Percentiles rank a stretch among this genome's conserved stretches.
Conservation (phyloP, 164 flowering plant species). For the Taxillus chinensis region DNA sequence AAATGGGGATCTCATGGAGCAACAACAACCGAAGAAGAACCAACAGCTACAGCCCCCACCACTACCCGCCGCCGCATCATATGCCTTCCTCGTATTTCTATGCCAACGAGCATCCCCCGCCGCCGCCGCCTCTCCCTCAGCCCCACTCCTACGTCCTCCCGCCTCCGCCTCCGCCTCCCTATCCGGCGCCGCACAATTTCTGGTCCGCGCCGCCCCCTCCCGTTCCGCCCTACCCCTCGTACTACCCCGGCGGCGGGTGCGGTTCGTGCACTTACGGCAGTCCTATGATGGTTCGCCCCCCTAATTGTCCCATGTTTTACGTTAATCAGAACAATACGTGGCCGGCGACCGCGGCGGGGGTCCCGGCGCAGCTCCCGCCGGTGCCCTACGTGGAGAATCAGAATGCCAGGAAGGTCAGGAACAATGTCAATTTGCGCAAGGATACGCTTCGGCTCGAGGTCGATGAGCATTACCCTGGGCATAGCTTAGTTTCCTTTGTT, state of each 20-base stretch:
- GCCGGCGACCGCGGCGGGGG: constrained; percentile 15
- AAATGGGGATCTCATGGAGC: constrained; percentile 56
- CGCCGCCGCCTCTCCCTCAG: constrained; percentile 9
- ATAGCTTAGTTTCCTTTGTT: constrained; percentile 64
- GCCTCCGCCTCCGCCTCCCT: constrained; percentile 13
- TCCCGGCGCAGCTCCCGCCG: constrained; percentile 16
- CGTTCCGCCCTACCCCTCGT: constrained; percentile 13
- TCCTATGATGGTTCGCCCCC: constrained; percentile 17
- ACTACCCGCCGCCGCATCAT: constrained; percentile 13
- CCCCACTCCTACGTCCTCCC: constrained; percentile 19
- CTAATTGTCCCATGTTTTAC: constrained; percentile 20
- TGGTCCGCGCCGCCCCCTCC: constrained; percentile 14
- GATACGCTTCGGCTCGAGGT: constrained; percentile 52
- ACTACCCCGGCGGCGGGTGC: constrained; percentile 12
- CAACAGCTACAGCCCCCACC: constrained; percentile 12
- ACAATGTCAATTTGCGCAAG: constrained; percentile 80
- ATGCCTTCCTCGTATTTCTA: constrained; percentile 7
- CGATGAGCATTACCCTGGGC: constrained; percentile 63
- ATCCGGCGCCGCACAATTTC: constrained; percentile 10
- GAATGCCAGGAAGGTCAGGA: constrained; percentile 64
- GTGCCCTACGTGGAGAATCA: constrained; percentile 60
- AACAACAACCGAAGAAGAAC: constrained; percentile 30
- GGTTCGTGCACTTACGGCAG: constrained; percentile 10
- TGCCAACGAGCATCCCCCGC: constrained; percentile 11
- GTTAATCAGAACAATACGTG: constrained; percentile 29